Base-by-base conservation (phyloP, 495 filamentous ascomycete genomes). In the Cetradonia linearis region DNA sequence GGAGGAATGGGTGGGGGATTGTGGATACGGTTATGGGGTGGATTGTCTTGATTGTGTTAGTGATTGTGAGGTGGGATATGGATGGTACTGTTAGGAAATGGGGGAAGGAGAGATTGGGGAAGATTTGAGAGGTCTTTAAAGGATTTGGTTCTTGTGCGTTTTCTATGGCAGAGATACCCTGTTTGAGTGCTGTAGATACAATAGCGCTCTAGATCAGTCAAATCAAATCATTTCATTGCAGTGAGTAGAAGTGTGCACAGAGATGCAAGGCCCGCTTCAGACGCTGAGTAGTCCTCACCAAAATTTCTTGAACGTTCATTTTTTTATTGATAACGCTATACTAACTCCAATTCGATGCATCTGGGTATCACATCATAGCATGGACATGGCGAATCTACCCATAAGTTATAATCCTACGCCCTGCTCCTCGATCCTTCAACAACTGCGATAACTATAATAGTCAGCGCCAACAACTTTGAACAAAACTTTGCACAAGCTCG, bases 11-110 rank as follows among this genome's bases (percentile, higher is more conserved):
- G 3, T 63, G 62, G 56, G 66, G 66, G 4, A 18, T 66, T 36
- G 23, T 64, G 42, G 66, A 68, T 63, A 62, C 62, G 34, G n/a
- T 68, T 38, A 38, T 66, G 52, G 58, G 56, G 6, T 62, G 62
- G 66, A 47, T 66, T 56, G 60, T 63, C 16, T 36, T 56, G 18
- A 49, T 64, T 23, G 58, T 66, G 34, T 40, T 68, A 44, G 61
- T 58, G 53, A 33, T 63, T 33, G 66, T 66, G 38, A 66, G 66
- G 59, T 59, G 60, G 60, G 66, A 68, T 46, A 58, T 68, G 64
- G 64, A 68, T 60, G 55, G 62, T 23, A 66, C 49, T 23, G 66
- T 68, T 20, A 60, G 50, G 60, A 60, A 50, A 27, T 68, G 66
- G 66, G 66, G 66, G 27, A 58, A 46, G 18, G 59, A 59, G 37